Conservation (phyloP, 148 eudicot genomes). For the Vaccinium macrocarpon region DNA sequence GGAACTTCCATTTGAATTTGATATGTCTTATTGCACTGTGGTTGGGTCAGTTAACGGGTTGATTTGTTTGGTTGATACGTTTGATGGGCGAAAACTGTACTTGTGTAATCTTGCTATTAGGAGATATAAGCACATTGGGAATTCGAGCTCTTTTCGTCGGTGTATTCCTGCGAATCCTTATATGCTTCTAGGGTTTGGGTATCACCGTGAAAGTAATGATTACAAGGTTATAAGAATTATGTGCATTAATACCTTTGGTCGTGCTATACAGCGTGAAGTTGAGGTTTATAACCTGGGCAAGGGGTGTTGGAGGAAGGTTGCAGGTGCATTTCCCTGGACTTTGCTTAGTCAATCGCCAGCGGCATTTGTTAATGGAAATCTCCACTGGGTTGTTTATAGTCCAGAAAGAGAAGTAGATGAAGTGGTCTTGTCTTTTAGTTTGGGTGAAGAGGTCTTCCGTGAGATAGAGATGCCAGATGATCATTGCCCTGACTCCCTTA, state of each 20-base stretch:
- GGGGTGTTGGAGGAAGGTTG: constrained; percentile 15
- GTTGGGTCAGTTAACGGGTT: not conserved
- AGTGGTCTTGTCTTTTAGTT: constrained; percentile 8
- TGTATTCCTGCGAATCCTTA: not conserved
- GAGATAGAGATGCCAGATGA: not conserved
- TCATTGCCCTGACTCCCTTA: not conserved
- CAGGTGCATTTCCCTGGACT: not conserved
- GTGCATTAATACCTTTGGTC: not conserved
- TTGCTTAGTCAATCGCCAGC: not conserved
- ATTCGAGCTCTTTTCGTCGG: not conserved
- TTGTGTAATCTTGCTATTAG: constrained; percentile 15
- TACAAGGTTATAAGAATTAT: constrained; percentile 23
- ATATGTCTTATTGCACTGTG: not conserved
- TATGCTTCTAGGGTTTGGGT: constrained; percentile 8
- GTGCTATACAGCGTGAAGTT: constrained; percentile 13
- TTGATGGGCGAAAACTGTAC: not conserved
- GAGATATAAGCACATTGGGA: constrained; percentile 1
- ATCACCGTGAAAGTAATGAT: constrained; percentile 2
- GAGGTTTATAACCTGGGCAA: constrained; percentile 18
- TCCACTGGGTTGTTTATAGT: not conserved
- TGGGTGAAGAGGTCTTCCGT: not conserved
- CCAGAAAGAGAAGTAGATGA: not conserved
- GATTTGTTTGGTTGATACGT: constrained; percentile 2
- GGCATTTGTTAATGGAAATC: not conserved
- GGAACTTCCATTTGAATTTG: constrained; percentile 6